Evolutionary conservation across 2,329 filamentous ascomycete genomes (phyloP), one percentile per base, ranked within the genome.

Genomic region (Aureobasidium melanogenum): DNA sequence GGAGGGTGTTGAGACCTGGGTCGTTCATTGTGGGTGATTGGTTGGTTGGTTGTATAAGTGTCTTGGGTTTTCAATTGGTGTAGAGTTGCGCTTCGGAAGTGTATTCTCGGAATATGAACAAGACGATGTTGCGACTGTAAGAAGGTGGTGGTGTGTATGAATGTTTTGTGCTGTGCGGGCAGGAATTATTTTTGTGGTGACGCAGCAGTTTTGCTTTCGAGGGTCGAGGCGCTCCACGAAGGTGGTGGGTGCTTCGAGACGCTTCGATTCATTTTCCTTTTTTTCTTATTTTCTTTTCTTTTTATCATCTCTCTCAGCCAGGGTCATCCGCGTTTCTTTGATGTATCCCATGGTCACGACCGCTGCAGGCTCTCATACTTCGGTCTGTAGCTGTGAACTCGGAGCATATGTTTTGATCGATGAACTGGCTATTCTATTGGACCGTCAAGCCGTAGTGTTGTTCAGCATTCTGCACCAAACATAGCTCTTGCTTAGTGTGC

Each of bases 1-100:
- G 84, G 74, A 93, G 86, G 60, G 85, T 82, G 77, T 89, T 91
- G 71, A 93, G 81, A 66, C 81, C 80, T 73, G 81, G 85, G 75
- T 83, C 80, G 80, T 79, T 80, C 71, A 73, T 79, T 54, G 60
- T 65, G 56, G 32, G 47, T 57, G 43, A 10, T 24, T 59, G 50
- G 5, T 28, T 36, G 24, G 12, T 44, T 30, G 7, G n/a, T 51
- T 34, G 60, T 17, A 39, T 46, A 10, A 15, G n/a, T 39, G 26
- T 36, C 10, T 39, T 36, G 12, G 14, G 28, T 48, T 24, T 10
- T 19, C 14, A 5, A 24, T 24, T 44, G 41, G 22, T 44, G 14
- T 17, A 46, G 12, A 17, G 3, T 2, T 51, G 28, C 46, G 46
- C 5, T 34, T 50, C 6, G 7, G 22, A 22, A 19, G 28, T 22